These are phyloP conservation scores for Clathrospora elynae DNA, from an alignment of 2,329 filamentous ascomycete genomes.

Conservation along the genomic window DNA sequence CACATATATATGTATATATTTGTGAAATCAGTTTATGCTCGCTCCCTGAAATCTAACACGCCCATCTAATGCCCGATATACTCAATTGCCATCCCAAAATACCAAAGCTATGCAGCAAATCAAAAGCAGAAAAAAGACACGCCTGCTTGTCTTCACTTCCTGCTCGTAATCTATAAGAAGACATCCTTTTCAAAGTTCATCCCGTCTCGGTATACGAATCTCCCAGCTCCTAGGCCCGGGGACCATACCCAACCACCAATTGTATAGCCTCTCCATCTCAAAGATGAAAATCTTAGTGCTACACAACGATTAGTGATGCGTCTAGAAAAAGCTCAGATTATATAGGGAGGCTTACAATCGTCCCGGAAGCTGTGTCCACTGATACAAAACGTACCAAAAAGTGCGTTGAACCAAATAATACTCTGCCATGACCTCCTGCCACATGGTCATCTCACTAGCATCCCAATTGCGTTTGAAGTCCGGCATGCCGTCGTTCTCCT, in stretches of 20 bases:
- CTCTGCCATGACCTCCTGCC: slow-evolving; percentile 68
- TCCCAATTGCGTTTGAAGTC: slow-evolving; percentile 52
- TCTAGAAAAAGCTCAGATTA: slow-evolving; percentile 32
- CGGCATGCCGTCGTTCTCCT: slow-evolving; percentile 49
- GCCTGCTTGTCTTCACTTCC: no score
- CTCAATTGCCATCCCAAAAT: no score
- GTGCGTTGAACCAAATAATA: slow-evolving; percentile 65
- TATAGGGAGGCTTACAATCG: slow-evolving; percentile 77
- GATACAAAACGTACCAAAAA: slow-evolving; percentile 67
- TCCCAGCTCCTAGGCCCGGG: slow-evolving; percentile 63
- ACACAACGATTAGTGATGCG: slow-evolving; percentile 13
- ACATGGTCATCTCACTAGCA: slow-evolving; percentile 52
- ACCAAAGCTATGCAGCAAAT: background rate
- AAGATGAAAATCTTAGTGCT: slow-evolving; percentile 59
- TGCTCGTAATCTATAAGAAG: no score
- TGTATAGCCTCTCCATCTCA: slow-evolving; percentile 62
- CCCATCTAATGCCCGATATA: no score
- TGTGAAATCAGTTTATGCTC: no score
- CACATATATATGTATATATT: no score
- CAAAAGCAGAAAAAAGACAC: background rate
- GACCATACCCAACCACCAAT: slow-evolving; percentile 67
- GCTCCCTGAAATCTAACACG: no score
- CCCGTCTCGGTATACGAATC: slow-evolving; percentile 45
- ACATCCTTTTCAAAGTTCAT: slow-evolving; percentile 33
- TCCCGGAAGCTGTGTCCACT: slow-evolving; percentile 72